phyloP scores from a whole-genome alignment of 768 basidiomycete species.

The Amylocystis lapponica region DNA sequence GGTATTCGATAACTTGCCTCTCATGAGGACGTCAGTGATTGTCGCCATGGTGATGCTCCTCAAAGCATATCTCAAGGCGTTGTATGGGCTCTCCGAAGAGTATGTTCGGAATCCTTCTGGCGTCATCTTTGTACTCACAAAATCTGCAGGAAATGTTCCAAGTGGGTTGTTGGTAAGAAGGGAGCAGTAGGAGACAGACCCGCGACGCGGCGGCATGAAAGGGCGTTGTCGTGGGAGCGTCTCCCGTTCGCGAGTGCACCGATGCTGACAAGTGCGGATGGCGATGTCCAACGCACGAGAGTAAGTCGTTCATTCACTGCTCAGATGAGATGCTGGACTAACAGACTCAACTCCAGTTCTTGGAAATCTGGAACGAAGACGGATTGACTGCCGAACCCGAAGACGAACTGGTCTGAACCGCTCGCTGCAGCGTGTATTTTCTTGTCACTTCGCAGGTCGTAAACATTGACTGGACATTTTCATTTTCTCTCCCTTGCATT shows the following conservation, averaged over 20 bases:
- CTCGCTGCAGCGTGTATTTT: no score
- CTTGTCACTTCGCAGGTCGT: no score
- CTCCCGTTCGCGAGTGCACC: constrained; percentile 60
- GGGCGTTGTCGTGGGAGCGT: constrained; percentile 66
- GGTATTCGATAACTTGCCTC: background rate
- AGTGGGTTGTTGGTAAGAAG: constrained; percentile 86
- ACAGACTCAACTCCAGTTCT: constrained; percentile 42
- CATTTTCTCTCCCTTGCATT: no score
- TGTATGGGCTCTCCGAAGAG: constrained; percentile 92
- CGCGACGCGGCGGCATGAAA: constrained; percentile 55
- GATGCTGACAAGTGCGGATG: constrained; percentile 58
- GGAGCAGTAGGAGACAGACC: constrained; percentile 83
- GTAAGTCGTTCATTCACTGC: constrained; percentile 39
- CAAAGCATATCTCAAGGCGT: constrained; percentile 75
- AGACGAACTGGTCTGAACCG: constrained; percentile 20
- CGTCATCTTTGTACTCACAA: constrained; percentile 1
- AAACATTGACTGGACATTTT: no score
- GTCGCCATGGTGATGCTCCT: constrained; percentile 84
- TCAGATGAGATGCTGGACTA: constrained; percentile 1
- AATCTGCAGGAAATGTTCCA: constrained; percentile 95
- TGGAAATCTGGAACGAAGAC: constrained; percentile 79
- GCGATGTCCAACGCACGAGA: constrained; percentile 50
- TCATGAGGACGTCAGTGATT: constrained; percentile 67
- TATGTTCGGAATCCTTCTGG: constrained; percentile 32
- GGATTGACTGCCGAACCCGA: constrained; percentile 62